Evolutionary conservation across 805 yeast genomes (phyloP), one percentile per base, ranked within the genome.

Genomic region (Deakozyma indianensis): DNA sequence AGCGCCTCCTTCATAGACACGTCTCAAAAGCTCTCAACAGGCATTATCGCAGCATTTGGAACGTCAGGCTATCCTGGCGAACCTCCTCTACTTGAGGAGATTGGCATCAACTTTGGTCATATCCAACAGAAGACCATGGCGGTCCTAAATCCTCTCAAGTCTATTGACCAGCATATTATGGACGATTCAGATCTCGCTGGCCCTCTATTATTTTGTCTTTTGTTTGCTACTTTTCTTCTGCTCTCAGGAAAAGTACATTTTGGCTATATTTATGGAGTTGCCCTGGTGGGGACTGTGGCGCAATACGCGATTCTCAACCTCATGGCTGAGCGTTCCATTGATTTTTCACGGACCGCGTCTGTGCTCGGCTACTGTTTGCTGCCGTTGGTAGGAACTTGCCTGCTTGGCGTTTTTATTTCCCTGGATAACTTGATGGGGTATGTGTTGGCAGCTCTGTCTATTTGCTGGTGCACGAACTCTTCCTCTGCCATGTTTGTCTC

Each of bases 251-350:
- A 90, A 61, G 83, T 90, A 15, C 97, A 92, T 61, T 92, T 92
- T 60, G 97, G 97, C 1, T 92, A 92, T 62, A 83, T 92, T 43
- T 92, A 92, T 58, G 97, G 98, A 35, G 94, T 92, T 38, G 97
- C 96, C 0, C 65, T 92, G 40, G 78, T 90, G 54, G 98, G 98
- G 16, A 82, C 94, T 1, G 59, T 85, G 15, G 78, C 94, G 25
- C 74, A 87, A 52, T 96, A 88, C 63, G 75, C 75, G 54, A 68
- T 92, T 48, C 82, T 94, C 61, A 87, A 83, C 60, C 69, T 86
- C 50, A 92, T 92, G 98, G 78, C 94, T 16, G 49, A 59, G 45
- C 51, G 60, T 40, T 52, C 64, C 42, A 64, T 74, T 45, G 73
- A 67, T 44, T 68, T 72, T 52, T 60, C 68, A 35, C 75, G 90